These are phyloP conservation scores for Bodo saltans DNA, from an alignment of 78 protist genomes.

Conservation along the genomic window DNA sequence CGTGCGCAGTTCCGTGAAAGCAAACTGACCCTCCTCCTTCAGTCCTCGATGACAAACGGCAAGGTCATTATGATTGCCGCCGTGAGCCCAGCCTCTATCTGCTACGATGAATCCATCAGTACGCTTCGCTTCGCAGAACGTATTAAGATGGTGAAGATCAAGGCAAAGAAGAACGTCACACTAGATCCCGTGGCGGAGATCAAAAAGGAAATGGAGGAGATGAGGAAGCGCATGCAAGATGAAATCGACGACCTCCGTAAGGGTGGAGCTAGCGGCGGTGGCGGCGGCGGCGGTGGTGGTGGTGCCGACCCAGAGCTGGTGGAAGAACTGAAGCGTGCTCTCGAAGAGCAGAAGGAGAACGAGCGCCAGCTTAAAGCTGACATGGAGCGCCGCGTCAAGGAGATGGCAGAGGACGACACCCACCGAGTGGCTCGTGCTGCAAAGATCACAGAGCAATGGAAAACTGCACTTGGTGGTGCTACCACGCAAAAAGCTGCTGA, in stretches of 20 bases:
- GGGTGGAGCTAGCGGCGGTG: neutral
- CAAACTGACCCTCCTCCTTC: constrained; percentile 77
- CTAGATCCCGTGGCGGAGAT: constrained; percentile 73
- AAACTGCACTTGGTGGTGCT: constrained; percentile 8
- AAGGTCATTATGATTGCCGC: constrained; percentile 83
- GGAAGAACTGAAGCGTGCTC: neutral
- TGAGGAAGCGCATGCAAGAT: constrained; percentile 42
- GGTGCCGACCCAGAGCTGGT: neutral
- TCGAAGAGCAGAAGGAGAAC: constrained; percentile 13
- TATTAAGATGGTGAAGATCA: constrained; percentile 83
- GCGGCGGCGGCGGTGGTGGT: neutral
- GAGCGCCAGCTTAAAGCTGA: neutral
- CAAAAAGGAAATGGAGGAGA: constrained; percentile 74
- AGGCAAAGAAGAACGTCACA: constrained; percentile 82
- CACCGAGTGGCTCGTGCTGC: neutral
- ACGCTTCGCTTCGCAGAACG: constrained; percentile 83
- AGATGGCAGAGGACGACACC: neutral
- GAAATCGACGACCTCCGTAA: constrained; percentile 62
- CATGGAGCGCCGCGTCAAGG: neutral
- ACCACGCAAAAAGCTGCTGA: neutral
- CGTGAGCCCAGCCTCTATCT: constrained; percentile 71
- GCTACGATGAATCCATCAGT: constrained; percentile 70
- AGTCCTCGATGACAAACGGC: constrained; percentile 83
- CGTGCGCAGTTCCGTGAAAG: constrained; percentile 72
- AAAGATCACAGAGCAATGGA: neutral